Percentiles rank a stretch among this genome's conserved stretches.
These are phyloP conservation scores for Curvularia sp. DNA, from an alignment of 2,329 filamentous ascomycete genomes.

Conservation along the genomic window DNA sequence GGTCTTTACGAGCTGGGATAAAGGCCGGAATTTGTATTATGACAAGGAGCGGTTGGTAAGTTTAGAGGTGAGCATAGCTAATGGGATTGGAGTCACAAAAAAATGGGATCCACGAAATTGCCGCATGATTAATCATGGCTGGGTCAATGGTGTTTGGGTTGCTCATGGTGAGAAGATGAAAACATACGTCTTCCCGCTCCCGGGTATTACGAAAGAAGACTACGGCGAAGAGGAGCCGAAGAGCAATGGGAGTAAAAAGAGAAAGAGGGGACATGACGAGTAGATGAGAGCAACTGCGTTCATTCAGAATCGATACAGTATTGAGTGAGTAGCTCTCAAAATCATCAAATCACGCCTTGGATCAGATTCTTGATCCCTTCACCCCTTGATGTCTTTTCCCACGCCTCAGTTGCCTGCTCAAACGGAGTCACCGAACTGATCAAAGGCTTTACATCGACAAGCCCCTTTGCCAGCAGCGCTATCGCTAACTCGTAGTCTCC, in stretches of 20 bases:
- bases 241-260: not conserved
- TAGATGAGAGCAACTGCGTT: not conserved
- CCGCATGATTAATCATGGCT: slow-evolving; percentile 15
- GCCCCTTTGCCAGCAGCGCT: slow-evolving; percentile 29
- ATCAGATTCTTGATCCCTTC: slow-evolving; percentile 49
- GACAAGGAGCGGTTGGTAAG: slow-evolving; percentile 21
- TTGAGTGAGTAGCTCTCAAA: not conserved
- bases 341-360: slow-evolving; percentile 34
- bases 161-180: slow-evolving; percentile 9
- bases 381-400: slow-evolving; percentile 42
- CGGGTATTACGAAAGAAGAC: slow-evolving; percentile 3
- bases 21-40: slow-evolving; percentile 5
- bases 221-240: not conserved
- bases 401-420: slow-evolving; percentile 40
- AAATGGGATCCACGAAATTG: not conserved
- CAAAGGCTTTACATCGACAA: slow-evolving; percentile 37
- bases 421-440: slow-evolving; percentile 43
- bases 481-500: slow-evolving; percentile 47
- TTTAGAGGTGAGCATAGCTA: slow-evolving; percentile 14
- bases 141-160: slow-evolving; percentile 29
- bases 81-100: not conserved
- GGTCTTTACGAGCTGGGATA: slow-evolving; percentile 28
- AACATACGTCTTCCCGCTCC: slow-evolving; percentile 13
- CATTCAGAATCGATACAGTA: not conserved
- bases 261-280: not conserved